These are phyloP conservation scores for Parachaetomium inaequale DNA, from an alignment of 495 filamentous ascomycete species.

Conservation along the genomic window DNA sequence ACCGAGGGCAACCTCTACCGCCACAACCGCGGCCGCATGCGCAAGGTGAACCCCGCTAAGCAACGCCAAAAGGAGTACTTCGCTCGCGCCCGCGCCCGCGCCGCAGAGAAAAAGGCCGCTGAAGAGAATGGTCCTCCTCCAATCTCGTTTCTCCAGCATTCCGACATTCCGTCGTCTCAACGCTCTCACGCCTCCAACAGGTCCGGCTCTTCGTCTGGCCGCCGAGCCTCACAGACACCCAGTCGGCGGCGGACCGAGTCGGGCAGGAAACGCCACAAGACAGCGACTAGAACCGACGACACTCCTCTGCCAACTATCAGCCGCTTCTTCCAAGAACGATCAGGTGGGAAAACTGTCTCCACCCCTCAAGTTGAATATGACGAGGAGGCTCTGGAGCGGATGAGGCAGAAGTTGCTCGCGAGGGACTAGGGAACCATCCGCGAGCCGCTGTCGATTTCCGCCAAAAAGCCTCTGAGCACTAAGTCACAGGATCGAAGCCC, in stretches of 20 bases:
- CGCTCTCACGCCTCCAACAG: constrained; percentile 13
- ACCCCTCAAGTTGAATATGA: constrained; percentile 6
- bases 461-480: background rate
- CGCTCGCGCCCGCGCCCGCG: constrained; percentile 35
- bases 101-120: constrained; percentile 19
- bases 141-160: constrained; percentile 9
- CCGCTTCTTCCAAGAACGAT: constrained; percentile 20
- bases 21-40: constrained; percentile 31
- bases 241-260: background rate
- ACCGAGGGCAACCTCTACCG: constrained; percentile 43
- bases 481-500: constrained; percentile 2
- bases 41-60: constrained; percentile 31
- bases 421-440: constrained; percentile 23
- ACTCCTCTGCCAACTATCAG: constrained; percentile 18
- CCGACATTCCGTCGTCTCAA: constrained; percentile 9
- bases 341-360: background rate
- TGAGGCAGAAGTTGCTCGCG: constrained; percentile 24
- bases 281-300: background rate
- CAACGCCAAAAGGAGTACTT: constrained; percentile 42
- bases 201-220: constrained; percentile 14
- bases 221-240: background rate
- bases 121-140: constrained; percentile 15
- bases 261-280: constrained; percentile 5
- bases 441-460: constrained; percentile 4
- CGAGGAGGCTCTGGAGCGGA: constrained; percentile 17